Evolutionary conservation across 495 filamentous ascomycete genomes (phyloP).

Genomic region (Zalerion maritima): DNA sequence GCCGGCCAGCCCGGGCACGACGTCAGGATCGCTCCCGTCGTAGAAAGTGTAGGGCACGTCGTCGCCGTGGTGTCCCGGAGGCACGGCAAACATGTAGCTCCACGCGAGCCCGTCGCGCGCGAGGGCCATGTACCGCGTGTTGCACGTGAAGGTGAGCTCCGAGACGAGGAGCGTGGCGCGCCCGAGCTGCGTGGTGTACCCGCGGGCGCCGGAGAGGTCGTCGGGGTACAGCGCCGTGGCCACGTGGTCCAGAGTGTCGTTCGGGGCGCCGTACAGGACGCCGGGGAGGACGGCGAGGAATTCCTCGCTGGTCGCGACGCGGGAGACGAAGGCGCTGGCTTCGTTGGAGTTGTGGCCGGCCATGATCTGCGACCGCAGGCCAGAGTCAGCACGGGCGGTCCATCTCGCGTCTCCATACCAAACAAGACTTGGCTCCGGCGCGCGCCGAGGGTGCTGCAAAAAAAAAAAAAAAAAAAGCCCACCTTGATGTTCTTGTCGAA

Average conservation of each 20-base stretch:
- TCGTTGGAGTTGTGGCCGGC: constrained; percentile 40
- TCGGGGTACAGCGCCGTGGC: constrained; percentile 4
- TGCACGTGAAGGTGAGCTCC: constrained; percentile 2
- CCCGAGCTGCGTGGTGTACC: constrained; percentile 1
- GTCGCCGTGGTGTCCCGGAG: constrained; percentile 1
- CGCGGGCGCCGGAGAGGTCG: constrained; percentile 3
- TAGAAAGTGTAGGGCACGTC: constrained; percentile 5
- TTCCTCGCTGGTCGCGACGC: constrained; percentile 7
- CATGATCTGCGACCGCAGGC: too few species aligned
- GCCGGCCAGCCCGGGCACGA: too few species aligned
- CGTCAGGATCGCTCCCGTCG: constrained; percentile 10
- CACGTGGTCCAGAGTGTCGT: not conserved
- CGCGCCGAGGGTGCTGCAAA: too few species aligned
- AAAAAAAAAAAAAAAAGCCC: too few species aligned
- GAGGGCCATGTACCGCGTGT: constrained; percentile 4
- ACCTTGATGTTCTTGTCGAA: constrained; percentile 37
- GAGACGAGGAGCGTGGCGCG: constrained; percentile 2
- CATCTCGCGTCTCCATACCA: too few species aligned
- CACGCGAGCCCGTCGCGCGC: constrained; percentile 1
- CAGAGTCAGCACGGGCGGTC: too few species aligned
- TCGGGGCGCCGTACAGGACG: not conserved
- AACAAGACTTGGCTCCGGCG: too few species aligned
- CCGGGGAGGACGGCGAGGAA: not conserved
- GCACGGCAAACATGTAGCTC: constrained; percentile 2
- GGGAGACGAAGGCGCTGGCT: constrained; percentile 4